A percentile compares a stretch with the other conserved stretches of the same genome.
Conservation (phyloP, 495 filamentous ascomycete genomes). For the Hypoxylon fuscum region DNA sequence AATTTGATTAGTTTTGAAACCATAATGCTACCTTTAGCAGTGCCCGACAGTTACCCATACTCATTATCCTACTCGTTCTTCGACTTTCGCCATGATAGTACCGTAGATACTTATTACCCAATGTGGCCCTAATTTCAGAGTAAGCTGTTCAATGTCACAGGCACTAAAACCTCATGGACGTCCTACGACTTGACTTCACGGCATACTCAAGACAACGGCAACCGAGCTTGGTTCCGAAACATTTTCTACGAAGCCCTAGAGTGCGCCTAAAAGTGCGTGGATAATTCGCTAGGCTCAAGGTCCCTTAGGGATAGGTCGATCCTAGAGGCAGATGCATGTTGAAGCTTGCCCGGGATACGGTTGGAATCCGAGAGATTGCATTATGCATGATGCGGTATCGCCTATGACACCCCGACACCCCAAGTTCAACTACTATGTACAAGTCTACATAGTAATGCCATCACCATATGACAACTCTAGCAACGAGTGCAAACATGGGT, state of each 20-base stretch:
- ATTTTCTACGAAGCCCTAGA: not conserved
- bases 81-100: not conserved
- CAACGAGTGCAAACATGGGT: not conserved
- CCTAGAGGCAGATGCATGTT: constrained; percentile 2
- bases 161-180: constrained; percentile 2
- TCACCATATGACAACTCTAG: not conserved
- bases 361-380: constrained; percentile 9
- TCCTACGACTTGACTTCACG: not conserved
- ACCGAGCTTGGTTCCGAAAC: not conserved
- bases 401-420: not conserved
- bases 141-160: not conserved
- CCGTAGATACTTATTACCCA: not conserved
- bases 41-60: constrained; percentile 5
- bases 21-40: not conserved
- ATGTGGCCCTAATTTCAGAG: not conserved
- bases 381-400: not conserved
- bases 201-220: not conserved
- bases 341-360: constrained; percentile 3
- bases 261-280: not conserved
- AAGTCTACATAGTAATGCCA: not conserved
- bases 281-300: not conserved
- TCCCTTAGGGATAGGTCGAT: not conserved
- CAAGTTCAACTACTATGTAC: not conserved
- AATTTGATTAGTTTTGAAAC: constrained; percentile 4
- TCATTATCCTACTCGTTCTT: not conserved